phyloP scores from a whole-genome alignment of 768 basidiomycete genomes.

The Zangia roseola region DNA sequence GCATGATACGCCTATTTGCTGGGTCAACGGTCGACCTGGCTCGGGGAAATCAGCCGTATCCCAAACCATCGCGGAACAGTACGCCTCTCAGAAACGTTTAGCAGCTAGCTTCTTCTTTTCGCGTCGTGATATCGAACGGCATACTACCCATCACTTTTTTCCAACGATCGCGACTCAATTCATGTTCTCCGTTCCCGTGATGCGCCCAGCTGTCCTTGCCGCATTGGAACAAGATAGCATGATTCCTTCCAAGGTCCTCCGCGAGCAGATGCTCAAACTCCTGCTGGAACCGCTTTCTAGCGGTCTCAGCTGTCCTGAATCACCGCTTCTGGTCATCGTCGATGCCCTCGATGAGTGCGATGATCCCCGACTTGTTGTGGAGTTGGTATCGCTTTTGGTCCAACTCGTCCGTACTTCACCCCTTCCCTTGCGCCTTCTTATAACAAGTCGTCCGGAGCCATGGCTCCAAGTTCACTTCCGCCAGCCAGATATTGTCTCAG shows the following conservation, averaged over 20 bases:
- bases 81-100: slow-evolving; percentile 14
- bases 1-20: slow-evolving; percentile 8
- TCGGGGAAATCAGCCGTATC: slow-evolving; percentile 23
- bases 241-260: slow-evolving; percentile 20
- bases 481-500: slow-evolving; percentile 8
- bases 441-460: slow-evolving; percentile 21
- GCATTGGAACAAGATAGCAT: slow-evolving; percentile 20
- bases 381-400: slow-evolving; percentile 21
- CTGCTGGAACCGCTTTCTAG: slow-evolving; percentile 18
- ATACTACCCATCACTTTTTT: slow-evolving; percentile 21
- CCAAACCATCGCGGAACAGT: slow-evolving; percentile 27
- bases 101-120: slow-evolving; percentile 36
- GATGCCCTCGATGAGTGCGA: slow-evolving; percentile 27
- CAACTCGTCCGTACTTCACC: slow-evolving; percentile 10
- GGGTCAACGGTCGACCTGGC: slow-evolving; percentile 20
- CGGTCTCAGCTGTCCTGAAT: background rate
- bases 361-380: slow-evolving; percentile 19
- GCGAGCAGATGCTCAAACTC: slow-evolving; percentile 24
- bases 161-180: slow-evolving; percentile 33
- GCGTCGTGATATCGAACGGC: slow-evolving; percentile 17
- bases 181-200: slow-evolving; percentile 10
- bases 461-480: slow-evolving; percentile 20
- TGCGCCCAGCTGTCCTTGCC: slow-evolving; percentile 11
- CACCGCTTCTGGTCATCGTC: slow-evolving; percentile 17
- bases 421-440: slow-evolving; percentile 22